Conservation (phyloP, 176 grass and related monocot species). For the Phoenix roebelenii region DNA sequence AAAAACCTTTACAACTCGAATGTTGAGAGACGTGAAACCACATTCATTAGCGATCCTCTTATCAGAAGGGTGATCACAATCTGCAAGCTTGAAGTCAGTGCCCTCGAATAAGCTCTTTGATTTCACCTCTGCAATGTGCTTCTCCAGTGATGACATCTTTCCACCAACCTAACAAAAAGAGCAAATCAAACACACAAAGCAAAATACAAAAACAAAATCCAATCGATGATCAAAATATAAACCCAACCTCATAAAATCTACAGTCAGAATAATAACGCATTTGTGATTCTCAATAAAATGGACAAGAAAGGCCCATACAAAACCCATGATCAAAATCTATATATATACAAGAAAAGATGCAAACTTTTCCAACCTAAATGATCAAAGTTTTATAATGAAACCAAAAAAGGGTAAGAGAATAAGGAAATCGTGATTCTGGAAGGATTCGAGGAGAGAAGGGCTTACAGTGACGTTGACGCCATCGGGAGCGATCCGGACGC, state of each 20-base stretch:
- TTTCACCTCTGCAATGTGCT: constrained; percentile 65
- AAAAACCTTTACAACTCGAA: constrained; percentile 69
- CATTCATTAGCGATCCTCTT: constrained; percentile 58
- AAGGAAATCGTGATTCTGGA: not conserved
- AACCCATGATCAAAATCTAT: no score
- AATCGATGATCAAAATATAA: no score
- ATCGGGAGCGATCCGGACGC: constrained; percentile 68
- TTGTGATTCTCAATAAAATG: no score
- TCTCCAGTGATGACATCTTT: constrained; percentile 63
- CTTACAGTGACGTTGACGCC: constrained; percentile 88
- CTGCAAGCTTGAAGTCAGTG: constrained; percentile 85
- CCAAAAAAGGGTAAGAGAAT: not conserved
- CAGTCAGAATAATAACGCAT: not conserved
- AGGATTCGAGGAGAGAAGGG: no score
- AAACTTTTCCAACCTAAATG: not conserved
- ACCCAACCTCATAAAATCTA: not conserved
- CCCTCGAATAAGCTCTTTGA: constrained; percentile 47
- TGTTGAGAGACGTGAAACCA: constrained; percentile 70
- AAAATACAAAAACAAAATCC: not conserved
- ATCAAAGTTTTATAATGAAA: no score
- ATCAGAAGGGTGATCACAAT: constrained; percentile 53
- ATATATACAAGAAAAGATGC: not conserved
- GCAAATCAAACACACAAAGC: not conserved
- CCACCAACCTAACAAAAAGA: constrained; percentile 55
- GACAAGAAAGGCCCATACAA: no score